phyloP scores from a whole-genome alignment of 352 stramenopile genomes.

The Globisporangium okanoganense region DNA sequence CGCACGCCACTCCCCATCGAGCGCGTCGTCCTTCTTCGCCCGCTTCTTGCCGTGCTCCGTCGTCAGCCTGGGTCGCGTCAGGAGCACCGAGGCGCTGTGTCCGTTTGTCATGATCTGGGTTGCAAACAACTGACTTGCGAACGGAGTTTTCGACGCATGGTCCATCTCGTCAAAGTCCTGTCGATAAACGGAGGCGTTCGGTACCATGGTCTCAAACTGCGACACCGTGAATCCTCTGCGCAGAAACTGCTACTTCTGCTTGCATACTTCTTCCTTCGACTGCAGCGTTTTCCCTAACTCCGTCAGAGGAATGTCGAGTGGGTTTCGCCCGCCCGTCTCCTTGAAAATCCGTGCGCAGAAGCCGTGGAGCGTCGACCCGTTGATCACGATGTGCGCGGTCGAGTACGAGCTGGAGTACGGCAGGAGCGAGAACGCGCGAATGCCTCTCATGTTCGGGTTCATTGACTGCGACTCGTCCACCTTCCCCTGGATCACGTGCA shows the following conservation, averaged over 20 bases:
- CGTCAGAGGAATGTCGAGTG: neutral
- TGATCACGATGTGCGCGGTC: slow-evolving; percentile 5
- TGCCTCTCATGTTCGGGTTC: slow-evolving; percentile 4
- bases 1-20: neutral
- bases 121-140: neutral
- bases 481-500: neutral
- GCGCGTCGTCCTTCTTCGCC: neutral
- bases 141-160: neutral
- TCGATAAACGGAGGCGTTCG: neutral
- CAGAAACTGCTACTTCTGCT: neutral
- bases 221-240: neutral
- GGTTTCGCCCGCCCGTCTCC: neutral
- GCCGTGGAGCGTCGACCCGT: slow-evolving; percentile 6
- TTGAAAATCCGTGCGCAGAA: slow-evolving; percentile 7
- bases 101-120: slow-evolving; percentile 10
- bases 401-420: slow-evolving; percentile 6
- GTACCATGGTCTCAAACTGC: neutral
- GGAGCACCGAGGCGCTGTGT: slow-evolving; percentile 1
- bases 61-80: neutral
- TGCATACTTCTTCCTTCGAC: neutral
- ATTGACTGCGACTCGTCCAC: slow-evolving; percentile 3
- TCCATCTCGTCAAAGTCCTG: neutral
- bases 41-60: neutral
- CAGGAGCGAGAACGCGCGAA: neutral
- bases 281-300: neutral